Conservation (phyloP, 2,329 filamentous ascomycete species). For the Fusarium sp. region DNA sequence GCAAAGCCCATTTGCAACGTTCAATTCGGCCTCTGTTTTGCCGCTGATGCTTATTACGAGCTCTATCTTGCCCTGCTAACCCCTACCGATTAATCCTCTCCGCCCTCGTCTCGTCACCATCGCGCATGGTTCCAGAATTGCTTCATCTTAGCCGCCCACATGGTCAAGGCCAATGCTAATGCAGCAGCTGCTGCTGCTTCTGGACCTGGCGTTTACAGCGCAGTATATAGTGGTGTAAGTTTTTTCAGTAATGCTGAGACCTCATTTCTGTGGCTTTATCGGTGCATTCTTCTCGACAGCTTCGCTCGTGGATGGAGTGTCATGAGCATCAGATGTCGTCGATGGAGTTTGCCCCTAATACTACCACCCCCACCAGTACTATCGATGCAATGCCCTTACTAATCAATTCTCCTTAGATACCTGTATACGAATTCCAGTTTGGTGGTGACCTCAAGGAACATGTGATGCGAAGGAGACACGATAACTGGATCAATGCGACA, state of each 20-base stretch:
- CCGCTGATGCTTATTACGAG: constrained; percentile 9
- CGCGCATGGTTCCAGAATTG: constrained; percentile 38
- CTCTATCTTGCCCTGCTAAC: neutral
- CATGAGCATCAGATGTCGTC: constrained; percentile 8
- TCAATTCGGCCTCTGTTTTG: constrained; percentile 18
- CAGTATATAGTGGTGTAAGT: constrained; percentile 76
- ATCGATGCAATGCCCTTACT: neutral
- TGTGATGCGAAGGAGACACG: constrained; percentile 93
- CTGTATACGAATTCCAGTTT: constrained; percentile 93
- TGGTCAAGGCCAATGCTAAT: constrained; percentile 59
- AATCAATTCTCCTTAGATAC: constrained; percentile 70
- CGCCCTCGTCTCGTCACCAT: constrained; percentile 2
- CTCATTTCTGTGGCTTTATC: neutral
- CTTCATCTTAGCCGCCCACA: constrained; percentile 49
- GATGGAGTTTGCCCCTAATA: neutral
- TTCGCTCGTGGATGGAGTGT: neutral
- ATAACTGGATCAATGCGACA: constrained; percentile 99
- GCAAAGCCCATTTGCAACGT: constrained; percentile 21
- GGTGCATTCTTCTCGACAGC: neutral
- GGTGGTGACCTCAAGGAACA: constrained; percentile 81
- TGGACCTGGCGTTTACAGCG: constrained; percentile 72
- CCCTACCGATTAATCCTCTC: neutral
- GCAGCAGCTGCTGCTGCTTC: constrained; percentile 51
- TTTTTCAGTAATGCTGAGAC: neutral
- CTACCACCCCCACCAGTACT: neutral